These are phyloP conservation scores for Lichtheimia hyalospora DNA, from an alignment of 371 early-diverging fungal genomes.

Conservation along the genomic window DNA sequence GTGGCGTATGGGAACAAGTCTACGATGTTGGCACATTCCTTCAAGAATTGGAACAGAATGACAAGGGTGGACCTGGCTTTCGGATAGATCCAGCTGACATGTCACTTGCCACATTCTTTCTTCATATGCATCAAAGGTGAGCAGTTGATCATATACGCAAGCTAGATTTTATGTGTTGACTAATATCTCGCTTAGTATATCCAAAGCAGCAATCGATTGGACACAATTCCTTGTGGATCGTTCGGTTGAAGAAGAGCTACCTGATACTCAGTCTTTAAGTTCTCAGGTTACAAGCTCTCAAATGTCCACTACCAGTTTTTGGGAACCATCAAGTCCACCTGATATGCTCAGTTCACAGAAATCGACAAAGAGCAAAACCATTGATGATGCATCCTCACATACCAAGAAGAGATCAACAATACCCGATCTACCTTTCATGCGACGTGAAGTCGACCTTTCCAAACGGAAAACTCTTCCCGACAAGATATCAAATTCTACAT, in stretches of 20 bases:
- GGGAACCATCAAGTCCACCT: neutral
- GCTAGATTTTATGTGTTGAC: neutral
- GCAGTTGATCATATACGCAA: too few relatives aligned
- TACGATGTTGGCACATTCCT: constrained; percentile 2
- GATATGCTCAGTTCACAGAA: constrained; percentile 1
- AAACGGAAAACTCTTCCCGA: constrained; percentile 6
- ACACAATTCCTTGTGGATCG: constrained; percentile 4
- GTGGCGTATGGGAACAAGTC: constrained; percentile 4
- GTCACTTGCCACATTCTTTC: constrained; percentile 1
- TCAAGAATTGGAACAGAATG: constrained; percentile 4
- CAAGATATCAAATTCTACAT: neutral
- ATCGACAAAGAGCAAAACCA: neutral
- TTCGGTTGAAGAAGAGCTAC: constrained; percentile 2
- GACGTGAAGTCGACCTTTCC: constrained; percentile 9
- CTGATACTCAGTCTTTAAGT: neutral
- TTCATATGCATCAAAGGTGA: constrained; percentile 4
- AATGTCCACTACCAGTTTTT: neutral
- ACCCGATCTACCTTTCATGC: constrained; percentile 8
- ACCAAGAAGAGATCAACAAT: neutral
- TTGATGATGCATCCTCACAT: neutral
- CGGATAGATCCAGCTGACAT: neutral
- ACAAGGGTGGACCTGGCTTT: neutral
- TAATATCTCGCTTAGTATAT: neutral
- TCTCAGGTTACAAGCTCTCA: neutral
- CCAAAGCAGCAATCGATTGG: constrained; percentile 3